Evolutionary conservation across 2,329 filamentous ascomycete species (phyloP), one percentile per base, ranked within the genome.

Genomic region (Penicillium expansum): DNA sequence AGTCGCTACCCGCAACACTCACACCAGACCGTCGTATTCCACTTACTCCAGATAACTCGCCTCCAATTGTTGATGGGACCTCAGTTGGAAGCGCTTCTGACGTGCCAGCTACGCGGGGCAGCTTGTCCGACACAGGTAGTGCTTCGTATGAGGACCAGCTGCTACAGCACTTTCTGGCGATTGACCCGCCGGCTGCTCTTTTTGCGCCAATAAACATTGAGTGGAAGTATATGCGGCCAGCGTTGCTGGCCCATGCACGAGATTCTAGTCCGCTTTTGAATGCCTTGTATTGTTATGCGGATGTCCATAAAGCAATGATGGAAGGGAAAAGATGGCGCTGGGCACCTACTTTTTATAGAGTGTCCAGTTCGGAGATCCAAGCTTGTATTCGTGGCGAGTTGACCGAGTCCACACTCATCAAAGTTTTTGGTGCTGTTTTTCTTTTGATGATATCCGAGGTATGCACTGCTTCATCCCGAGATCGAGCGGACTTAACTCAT

Each of bases 381-480:
- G 55, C 64, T 5, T 68, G 57, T 53, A 50, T 72, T 3, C 57
- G 66, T 9, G 67, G 65, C 4, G 66, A 71, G 13, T 61, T 72
- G 39, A 38, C 52, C 22, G 65, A 70, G 20, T 33, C 60, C 9
- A 64, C 52, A 2, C 51, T 73, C 50, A 62, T 65, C 54, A 65
- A 62, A 39, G 41, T 70, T 1, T 70, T 71, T 55, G 62, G 65
- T 5, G 56, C 69, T 10, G 63, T 73, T 10, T 68, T 74, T 38
- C 62, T 74, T 33, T 61, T 74, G 20, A 74, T 74, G 69, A 41
- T 74, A 50, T 67, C 71, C n/a, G 71, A 74, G 66, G 71, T 73
- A 61, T 33, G 62, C 50, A 8, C 29, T 32, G 20, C 20, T 29
- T 35, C 9, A 9, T 43, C 42, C 8, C 0, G 39, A 32, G 8